A percentile compares a stretch with the other conserved stretches of the same genome.
Evolutionary conservation across 257 asterid genomes (phyloP).

Genomic region (Gynochthodes officinalis): DNA sequence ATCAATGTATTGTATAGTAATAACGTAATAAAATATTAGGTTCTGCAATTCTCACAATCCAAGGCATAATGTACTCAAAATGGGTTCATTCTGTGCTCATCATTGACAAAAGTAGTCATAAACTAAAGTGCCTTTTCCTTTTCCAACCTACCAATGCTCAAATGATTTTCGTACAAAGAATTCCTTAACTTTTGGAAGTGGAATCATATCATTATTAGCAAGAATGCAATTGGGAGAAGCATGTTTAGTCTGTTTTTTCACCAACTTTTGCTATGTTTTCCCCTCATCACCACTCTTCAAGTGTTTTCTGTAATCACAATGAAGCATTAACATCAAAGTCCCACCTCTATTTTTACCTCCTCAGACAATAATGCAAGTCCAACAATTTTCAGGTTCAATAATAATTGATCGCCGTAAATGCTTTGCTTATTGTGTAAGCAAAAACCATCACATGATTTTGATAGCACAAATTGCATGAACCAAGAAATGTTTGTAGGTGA

Average conservation of each 20-base stretch:
- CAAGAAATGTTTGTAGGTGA: constrained; percentile 2
- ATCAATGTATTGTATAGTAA: no score
- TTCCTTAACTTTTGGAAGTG: constrained; percentile 21
- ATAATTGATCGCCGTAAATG: not conserved
- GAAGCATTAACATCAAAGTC: not conserved
- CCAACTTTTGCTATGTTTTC: no score
- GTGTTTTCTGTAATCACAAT: not conserved
- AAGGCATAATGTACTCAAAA: not conserved
- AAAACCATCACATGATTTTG: not conserved
- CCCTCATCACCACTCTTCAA: no score
- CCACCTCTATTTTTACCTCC: not conserved
- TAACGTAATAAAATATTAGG: no score
- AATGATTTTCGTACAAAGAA: not conserved
- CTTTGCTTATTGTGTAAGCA: not conserved
- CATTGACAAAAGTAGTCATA: constrained; percentile 1
- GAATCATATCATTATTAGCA: not conserved
- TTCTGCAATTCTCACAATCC: no score
- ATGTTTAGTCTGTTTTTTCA: no score
- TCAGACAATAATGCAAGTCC: not conserved
- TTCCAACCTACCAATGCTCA: constrained; percentile 8
- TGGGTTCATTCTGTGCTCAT: not conserved
- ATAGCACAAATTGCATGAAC: not conserved
- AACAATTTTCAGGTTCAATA: not conserved
- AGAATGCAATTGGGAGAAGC: constrained; percentile 6
- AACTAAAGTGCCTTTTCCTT: constrained; percentile 3